Evolutionary conservation across 2,329 filamentous ascomycete genomes (phyloP), one percentile per base, ranked within the genome.

Genomic region (Curvularia lunata): DNA sequence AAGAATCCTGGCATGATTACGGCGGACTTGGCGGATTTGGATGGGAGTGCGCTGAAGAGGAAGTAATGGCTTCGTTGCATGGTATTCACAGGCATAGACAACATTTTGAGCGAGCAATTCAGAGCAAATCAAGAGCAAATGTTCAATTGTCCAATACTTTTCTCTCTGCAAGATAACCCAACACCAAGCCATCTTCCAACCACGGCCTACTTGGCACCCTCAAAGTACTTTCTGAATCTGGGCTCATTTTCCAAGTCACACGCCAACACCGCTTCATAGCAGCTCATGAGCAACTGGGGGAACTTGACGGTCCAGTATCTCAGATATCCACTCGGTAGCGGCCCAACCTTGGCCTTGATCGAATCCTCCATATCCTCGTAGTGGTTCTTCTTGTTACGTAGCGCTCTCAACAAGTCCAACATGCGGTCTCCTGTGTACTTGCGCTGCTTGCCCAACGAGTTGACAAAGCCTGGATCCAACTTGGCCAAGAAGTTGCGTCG

Each of bases 341-440:
- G 79, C 0, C 92, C 92, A 0, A 97, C 91, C 67, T 84, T 82
- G 48, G 82, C 81, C 77, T 89, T 94, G 62, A 97, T 84, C 48
- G 86, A 80, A 13, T 93, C 90, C 6, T 91, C 85, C 91, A 99
- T 94, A 75, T 99, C 95, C 71, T 97, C 93, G 75, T 97, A 99
- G 74, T 99, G 95, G 64, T 98, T 97, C 69, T 91, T 91, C 85
- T 99, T 99, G 79, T 99, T 99, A 23, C 95, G 84, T 54, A 99
- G 81, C 1, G 94, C 95, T 1, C 95, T 86, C 19, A 99, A 80
- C 21, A 99, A 82, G 77, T 99, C 95, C 53, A 99, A 79, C 73
- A 99, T 85, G 46, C 87, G 86, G 1, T 86, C 85, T 0, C 93
- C 93, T 0, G 90, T 95, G 78, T 99, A 99, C 78, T 97, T 97